Evolutionary conservation across 2,329 filamentous ascomycete genomes (phyloP), one percentile per base, ranked within the genome.

Genomic region (Aspergillus quadricinctus): DNA sequence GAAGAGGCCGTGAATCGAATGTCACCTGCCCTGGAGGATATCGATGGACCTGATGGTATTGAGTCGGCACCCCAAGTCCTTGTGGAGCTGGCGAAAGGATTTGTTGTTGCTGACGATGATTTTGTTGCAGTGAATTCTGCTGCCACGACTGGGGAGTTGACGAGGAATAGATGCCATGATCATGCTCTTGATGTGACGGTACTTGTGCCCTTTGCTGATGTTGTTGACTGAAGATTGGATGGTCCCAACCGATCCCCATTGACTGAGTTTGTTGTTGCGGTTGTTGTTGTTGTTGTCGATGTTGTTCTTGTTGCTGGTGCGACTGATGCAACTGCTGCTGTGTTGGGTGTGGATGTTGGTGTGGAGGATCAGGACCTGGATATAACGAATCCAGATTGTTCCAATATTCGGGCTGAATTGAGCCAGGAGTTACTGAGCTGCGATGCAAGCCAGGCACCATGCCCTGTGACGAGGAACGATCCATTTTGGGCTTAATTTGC

Each of bases 321-420:
- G 69, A 68, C 35, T 57, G 56, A 37, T 66, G 64, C n/a, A 54
- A 57, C 28, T 60, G 62, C 37, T 68, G 66, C 45, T 65, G 69
- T n/a, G 56, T 28, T n/a, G 61, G 57, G 52, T 64, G 57, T 28
- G 64, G 52, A 52, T 64, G 58, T 48, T 71, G 69, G 41, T 64
- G 66, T 55, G 69, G 68, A 35, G 66, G 54, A 50, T 66, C 62
- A 3, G 64, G 53, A 35, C 37, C 48, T 9, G 60, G 28, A 55
- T 72, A 76, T 40, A 75, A 54, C 6, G 68, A 51, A 49, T 72
- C 72, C 50, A 75, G 64, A 14, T 58, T 65, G 55, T 64, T 66
- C 74, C 74, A 77, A 58, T 71, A 76, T n/a, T 74, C 73, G 9
- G 67, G 52, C 19, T 66, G 61, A 17, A 74, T 60, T 23, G 65